Percentiles rank a stretch among this genome's conserved stretches.
phyloP scores from a whole-genome alignment of 768 basidiomycete species.

The Pleurotus salmoneostramineus region DNA sequence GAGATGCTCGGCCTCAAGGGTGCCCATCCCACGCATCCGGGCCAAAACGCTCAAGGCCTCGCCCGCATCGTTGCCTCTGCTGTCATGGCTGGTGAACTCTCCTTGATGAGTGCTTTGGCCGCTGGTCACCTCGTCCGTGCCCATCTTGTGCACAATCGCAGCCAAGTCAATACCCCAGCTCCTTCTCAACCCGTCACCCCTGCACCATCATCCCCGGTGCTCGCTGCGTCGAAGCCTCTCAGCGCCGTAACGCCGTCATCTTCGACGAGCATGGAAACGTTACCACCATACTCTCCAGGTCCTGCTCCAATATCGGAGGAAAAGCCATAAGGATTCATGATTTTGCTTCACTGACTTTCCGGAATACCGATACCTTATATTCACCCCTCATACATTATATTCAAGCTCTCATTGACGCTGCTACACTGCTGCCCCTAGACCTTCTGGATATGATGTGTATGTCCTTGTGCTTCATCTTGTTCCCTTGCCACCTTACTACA shows the following conservation, averaged over 20 bases:
- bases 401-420: background rate
- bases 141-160: slow-evolving; percentile 90
- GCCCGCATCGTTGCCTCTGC: slow-evolving; percentile 87
- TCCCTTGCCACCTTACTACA: no score
- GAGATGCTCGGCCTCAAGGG: slow-evolving; percentile 93
- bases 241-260: slow-evolving; percentile 5
- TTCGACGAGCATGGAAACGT: slow-evolving; percentile 17
- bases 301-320: slow-evolving; percentile 5
- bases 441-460: background rate
- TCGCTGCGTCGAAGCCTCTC: slow-evolving; percentile 2
- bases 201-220: slow-evolving; percentile 24
- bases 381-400: background rate
- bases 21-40: slow-evolving; percentile 82
- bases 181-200: slow-evolving; percentile 61
- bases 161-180: slow-evolving; percentile 74
- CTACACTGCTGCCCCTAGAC: background rate
- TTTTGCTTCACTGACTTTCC: background rate
- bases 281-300: slow-evolving; percentile 36
- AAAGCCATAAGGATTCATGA: background rate
- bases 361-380: background rate
- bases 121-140: slow-evolving; percentile 94
- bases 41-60: slow-evolving; percentile 84
- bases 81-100: slow-evolving; percentile 97
- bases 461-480: background rate
- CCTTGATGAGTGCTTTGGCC: slow-evolving; percentile 86